Base-by-base conservation (phyloP, 805 yeast genomes). In the Schwanniomyces sp. region DNA sequence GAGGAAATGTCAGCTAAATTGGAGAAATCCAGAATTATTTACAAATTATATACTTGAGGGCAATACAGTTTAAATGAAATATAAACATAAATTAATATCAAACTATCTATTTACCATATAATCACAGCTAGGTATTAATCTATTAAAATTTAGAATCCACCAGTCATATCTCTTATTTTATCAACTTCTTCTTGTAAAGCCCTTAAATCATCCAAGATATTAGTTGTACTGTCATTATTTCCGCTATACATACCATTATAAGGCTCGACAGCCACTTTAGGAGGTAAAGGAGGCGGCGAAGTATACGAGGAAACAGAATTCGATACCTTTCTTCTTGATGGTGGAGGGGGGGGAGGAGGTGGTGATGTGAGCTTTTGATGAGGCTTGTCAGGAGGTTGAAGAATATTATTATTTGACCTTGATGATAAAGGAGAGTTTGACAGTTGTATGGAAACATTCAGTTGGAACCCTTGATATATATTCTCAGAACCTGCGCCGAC, bases 151-250 rank as follows among this genome's bases (percentile, higher is more conserved):
- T 57, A 72, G 50, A 72, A 73, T 11, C 77, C 78, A 14, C 78
- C 78, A 7, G 77, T 70, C 74, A 73, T 64, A 47, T 61, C 63
- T 49, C 77, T 64, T 45, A 85, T 67, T 44, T 76, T 74, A 55
- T 86, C 86, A 18, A 86, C 89, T 61, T 86, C 91, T 32, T 76
- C 84, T 56, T 85, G 89, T 41, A 86, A 70, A 7, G 85, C 85
- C 57, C 78, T 78, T 48, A 86, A 69, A 58, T 85, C 86, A 41
- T 85, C 84, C 53, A 86, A 63, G 18, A 85, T 79, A 50, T 84
- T 81, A 3, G 77, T 66, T 24, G 78, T 73, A 51, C 76, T 70
- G 34, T 62, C 63, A 39, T 41, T 41, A 18, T 28, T 32, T 9
- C 24, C 16, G 6, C 21, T n/a, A 21, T 39, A 39, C 1, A 39